Evolutionary conservation across 2,329 filamentous ascomycete genomes (phyloP), one percentile per base, ranked within the genome.

Genomic region (Chalara sp.): DNA sequence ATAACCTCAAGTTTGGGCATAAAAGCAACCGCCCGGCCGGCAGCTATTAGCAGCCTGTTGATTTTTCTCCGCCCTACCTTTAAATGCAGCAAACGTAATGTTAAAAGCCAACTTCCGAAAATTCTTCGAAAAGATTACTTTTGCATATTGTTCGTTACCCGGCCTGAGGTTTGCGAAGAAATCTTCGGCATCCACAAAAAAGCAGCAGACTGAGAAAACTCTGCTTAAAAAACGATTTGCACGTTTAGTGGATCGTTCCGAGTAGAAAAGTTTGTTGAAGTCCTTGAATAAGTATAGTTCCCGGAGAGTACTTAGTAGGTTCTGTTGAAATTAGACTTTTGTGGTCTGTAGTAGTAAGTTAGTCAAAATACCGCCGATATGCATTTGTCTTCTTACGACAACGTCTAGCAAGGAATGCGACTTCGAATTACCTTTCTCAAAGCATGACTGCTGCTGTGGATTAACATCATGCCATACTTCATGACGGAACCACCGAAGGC

Each of bases 391-490:
- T 48, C 29, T 51, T 44, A 47, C 32, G 31, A 45, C 29, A 48
- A 51, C 40, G 44, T 44, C 31, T 45, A 35, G 49, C 29, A 44
- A 51, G 30, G 35, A 43, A 51, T 53, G 31, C 43, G 48, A 40
- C 37, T 48, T 56, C 21, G 42, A 49, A 52, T 37, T 54, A 54
- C 52, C 46, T 21, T 54, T 50, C 43, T 56, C 52, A 52, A 54
- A 54, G 29, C 35, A 8, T 47, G 32, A 35, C 44, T 56, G 54
- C 52, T 56, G 49, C 41, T 52, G 52, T 54, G 52, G 43, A 50
- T 54, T 42, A 29, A 54, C 49, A 56, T 56, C 49, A 54, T 46
- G 42, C 54, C 51, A 56, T 52, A 12, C 41, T 49, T 56, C 51
- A 49, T 52, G 46, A 50, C 52, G 43, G 43, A 56, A 48, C 49